A percentile compares a stretch with the other conserved stretches of the same genome.
These are phyloP conservation scores for Fusarium sp. DNA, from an alignment of 2,329 filamentous ascomycete species.

Conservation along the genomic window DNA sequence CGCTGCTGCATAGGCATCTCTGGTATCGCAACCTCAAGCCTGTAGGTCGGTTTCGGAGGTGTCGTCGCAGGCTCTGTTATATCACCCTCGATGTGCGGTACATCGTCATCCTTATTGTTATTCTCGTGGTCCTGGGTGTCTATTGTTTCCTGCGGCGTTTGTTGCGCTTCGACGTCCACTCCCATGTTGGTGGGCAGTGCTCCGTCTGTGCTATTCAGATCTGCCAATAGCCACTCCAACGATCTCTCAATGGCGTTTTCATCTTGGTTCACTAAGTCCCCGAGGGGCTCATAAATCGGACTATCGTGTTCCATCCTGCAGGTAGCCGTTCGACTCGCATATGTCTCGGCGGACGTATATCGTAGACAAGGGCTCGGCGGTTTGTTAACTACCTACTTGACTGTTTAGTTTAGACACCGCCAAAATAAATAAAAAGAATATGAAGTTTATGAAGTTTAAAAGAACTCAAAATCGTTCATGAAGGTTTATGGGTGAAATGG, in stretches of 20 bases:
- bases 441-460: too few species aligned
- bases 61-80: neutral
- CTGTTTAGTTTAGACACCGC: neutral
- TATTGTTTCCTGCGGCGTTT: neutral
- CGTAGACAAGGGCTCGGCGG: conserved; percentile 16
- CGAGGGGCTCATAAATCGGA: conserved; percentile 18
- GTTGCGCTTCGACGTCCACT: neutral
- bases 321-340: conserved; percentile 12
- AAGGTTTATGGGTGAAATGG: neutral
- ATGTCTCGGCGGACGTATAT: conserved; percentile 1
- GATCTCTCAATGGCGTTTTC: conserved; percentile 27
- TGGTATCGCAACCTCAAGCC: conserved; percentile 53
- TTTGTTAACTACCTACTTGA: neutral
- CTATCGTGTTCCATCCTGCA: conserved; percentile 35
- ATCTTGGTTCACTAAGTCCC: conserved; percentile 1
- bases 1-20: conserved; percentile 46
- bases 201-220: conserved; percentile 9
- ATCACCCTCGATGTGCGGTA: neutral
- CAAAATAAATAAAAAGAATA: neutral
- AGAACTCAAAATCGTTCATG: too few species aligned
- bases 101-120: neutral
- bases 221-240: conserved; percentile 15
- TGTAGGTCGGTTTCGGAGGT: neutral
- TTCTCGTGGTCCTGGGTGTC: neutral
- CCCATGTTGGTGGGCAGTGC: neutral